A percentile compares a stretch with the other conserved stretches of the same genome.
Conservation (phyloP, 192 early-diverging fungal genomes). For the Mortierella alpina region DNA sequence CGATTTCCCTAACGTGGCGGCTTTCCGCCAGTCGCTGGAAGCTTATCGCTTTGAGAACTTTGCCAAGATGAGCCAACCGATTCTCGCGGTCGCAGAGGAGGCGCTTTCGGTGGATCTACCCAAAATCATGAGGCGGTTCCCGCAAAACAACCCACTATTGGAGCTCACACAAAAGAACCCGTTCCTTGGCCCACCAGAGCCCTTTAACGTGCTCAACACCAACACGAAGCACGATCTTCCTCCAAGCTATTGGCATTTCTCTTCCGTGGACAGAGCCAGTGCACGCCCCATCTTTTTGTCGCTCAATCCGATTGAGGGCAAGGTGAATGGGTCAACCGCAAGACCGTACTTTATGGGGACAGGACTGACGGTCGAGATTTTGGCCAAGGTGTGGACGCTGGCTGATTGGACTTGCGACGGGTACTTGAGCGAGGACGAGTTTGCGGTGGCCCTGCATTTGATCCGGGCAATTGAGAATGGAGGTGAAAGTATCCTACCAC, state of each 20-base stretch:
- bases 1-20: conserved; percentile 87
- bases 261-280: conserved; percentile 59
- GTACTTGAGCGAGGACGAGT: conserved; percentile 85
- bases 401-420: conserved; percentile 87
- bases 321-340: conserved; percentile 62
- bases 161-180: conserved; percentile 69
- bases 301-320: conserved; percentile 69
- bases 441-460: conserved; percentile 85
- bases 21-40: conserved; percentile 75
- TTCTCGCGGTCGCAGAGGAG: conserved; percentile 75
- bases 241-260: conserved; percentile 65
- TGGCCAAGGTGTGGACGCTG: conserved; percentile 80
- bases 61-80: conserved; percentile 73
- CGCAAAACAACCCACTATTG: conserved; percentile 75
- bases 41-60: conserved; percentile 88
- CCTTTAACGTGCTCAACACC: conserved; percentile 20
- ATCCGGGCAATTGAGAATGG: conserved; percentile 59
- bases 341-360: conserved; percentile 72
- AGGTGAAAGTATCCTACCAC: conserved; percentile 51
- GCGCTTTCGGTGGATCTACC: conserved; percentile 82
- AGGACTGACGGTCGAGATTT: conserved; percentile 70
- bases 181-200: conserved; percentile 48
- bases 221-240: conserved; percentile 36
- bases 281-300: conserved; percentile 61
- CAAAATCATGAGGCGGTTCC: conserved; percentile 81